phyloP scores from a whole-genome alignment of 768 basidiomycete genomes.

The Leucogyrophana mollusca region DNA sequence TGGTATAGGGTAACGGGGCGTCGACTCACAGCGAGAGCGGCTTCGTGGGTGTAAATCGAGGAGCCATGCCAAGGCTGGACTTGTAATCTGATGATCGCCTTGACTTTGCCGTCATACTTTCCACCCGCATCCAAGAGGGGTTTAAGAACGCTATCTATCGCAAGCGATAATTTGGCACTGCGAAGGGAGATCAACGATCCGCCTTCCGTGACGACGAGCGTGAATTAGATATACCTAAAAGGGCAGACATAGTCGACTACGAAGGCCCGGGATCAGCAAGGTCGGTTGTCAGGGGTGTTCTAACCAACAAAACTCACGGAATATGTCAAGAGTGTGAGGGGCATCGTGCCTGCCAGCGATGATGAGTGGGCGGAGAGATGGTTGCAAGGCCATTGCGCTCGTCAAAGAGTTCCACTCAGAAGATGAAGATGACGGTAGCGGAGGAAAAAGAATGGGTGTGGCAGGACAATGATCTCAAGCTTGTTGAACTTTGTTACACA shows the following conservation, averaged over 20 bases:
- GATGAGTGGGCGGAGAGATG: slow-evolving; percentile 62
- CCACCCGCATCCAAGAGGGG: slow-evolving; percentile 59
- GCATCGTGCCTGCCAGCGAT: slow-evolving; percentile 58
- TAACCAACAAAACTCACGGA: too few species aligned
- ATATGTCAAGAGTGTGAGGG: slow-evolving; percentile 79
- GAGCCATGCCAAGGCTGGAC: slow-evolving; percentile 80
- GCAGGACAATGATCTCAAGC: too few species aligned
- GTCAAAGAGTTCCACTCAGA: too few species aligned
- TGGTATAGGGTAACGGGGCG: not conserved
- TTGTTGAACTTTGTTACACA: too few species aligned
- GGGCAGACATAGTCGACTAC: slow-evolving; percentile 88
- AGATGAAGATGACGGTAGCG: too few species aligned
- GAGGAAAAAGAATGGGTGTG: too few species aligned
- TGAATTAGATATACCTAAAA: slow-evolving; percentile 49
- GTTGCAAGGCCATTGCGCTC: slow-evolving; percentile 83
- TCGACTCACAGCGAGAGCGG: slow-evolving; percentile 66
- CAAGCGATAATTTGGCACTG: slow-evolving; percentile 60
- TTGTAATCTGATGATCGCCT: slow-evolving; percentile 67
- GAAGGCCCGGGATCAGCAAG: not conserved
- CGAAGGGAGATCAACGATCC: slow-evolving; percentile 1
- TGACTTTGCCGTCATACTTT: slow-evolving; percentile 69
- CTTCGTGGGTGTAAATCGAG: slow-evolving; percentile 80
- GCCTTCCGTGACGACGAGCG: not conserved
- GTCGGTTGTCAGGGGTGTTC: not conserved
- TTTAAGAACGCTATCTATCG: slow-evolving; percentile 58